Percentiles rank a stretch among this genome's conserved stretches.
Conservation (phyloP, 2,329 filamentous ascomycete genomes). For the Rutstroemia sp. region DNA sequence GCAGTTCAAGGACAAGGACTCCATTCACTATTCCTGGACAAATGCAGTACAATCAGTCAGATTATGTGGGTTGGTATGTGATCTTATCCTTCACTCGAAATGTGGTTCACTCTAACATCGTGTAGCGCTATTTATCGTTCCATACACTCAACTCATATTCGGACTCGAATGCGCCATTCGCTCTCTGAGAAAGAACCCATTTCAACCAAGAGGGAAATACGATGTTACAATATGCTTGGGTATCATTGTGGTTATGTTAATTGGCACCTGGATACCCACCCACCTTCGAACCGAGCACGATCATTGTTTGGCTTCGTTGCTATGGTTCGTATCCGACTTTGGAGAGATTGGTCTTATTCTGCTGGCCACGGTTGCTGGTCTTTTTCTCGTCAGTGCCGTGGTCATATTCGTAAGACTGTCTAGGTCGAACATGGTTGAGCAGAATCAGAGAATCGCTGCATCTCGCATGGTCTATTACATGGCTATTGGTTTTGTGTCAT, state of each 20-base stretch:
- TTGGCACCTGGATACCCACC: constrained; percentile 53
- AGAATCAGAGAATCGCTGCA: constrained; percentile 53
- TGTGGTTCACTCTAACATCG: constrained; percentile 21
- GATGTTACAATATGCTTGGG: constrained; percentile 49
- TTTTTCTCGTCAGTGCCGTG: constrained; percentile 43
- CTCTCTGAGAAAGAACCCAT: constrained; percentile 46
- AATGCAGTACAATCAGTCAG: constrained; percentile 48
- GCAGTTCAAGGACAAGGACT: constrained; percentile 50
- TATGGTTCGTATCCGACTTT: constrained; percentile 59
- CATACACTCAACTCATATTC: constrained; percentile 59
- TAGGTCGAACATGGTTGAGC: constrained; percentile 46
- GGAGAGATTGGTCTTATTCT: constrained; percentile 49
- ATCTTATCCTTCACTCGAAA: not conserved
- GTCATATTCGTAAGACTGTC: constrained; percentile 51
- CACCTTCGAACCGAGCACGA: constrained; percentile 47
- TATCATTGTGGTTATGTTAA: constrained; percentile 41
- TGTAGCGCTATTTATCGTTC: constrained; percentile 58
- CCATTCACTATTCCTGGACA: constrained; percentile 40
- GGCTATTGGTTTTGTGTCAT: constrained; percentile 46
- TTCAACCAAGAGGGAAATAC: constrained; percentile 53
- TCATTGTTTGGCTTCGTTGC: constrained; percentile 59
- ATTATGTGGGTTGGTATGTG: constrained; percentile 52
- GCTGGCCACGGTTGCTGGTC: constrained; percentile 41
- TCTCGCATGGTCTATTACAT: constrained; percentile 64
- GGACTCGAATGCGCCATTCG: constrained; percentile 53